phyloP scores from a whole-genome alignment of 352 stramenopile genomes.

The Globisporangium viniferum region DNA sequence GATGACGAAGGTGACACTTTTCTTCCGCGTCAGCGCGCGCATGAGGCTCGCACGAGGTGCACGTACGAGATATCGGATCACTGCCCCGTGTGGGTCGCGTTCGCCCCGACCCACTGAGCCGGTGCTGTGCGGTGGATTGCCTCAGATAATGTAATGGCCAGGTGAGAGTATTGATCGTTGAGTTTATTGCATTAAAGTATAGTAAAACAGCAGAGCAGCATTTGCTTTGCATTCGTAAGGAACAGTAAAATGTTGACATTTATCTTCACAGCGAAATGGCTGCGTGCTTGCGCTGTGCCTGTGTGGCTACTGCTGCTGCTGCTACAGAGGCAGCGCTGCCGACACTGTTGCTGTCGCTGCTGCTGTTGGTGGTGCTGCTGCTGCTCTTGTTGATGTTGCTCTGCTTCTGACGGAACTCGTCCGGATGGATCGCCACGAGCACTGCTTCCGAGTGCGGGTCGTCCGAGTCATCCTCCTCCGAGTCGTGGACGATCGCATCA shows the following conservation, averaged over 20 bases:
- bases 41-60: conserved; percentile 30
- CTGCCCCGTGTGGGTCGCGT: conserved; percentile 58
- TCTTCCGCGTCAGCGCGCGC: not conserved
- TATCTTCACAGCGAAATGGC: conserved; percentile 16
- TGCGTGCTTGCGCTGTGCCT: conserved; percentile 33
- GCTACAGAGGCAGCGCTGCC: not conserved
- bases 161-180: not conserved
- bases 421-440: conserved; percentile 19
- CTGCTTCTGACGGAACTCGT: conserved; percentile 23
- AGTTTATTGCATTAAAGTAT: not conserved
- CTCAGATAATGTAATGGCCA: not conserved
- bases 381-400: conserved; percentile 5
- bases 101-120: conserved; percentile 11
- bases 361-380: not conserved
- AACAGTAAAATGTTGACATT: not conserved
- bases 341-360: not conserved
- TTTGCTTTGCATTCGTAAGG: not conserved
- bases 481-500: conserved; percentile 15
- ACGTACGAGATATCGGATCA: conserved; percentile 57
- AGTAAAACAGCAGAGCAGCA: not conserved
- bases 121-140: not conserved
- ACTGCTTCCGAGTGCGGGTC: conserved; percentile 12
- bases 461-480: conserved; percentile 24
- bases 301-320: not conserved
- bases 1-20: conserved; percentile 13